Percentiles rank a stretch among this genome's conserved stretches.
phyloP scores from a whole-genome alignment of 331 rosid species.

The Quercus phellos region DNA sequence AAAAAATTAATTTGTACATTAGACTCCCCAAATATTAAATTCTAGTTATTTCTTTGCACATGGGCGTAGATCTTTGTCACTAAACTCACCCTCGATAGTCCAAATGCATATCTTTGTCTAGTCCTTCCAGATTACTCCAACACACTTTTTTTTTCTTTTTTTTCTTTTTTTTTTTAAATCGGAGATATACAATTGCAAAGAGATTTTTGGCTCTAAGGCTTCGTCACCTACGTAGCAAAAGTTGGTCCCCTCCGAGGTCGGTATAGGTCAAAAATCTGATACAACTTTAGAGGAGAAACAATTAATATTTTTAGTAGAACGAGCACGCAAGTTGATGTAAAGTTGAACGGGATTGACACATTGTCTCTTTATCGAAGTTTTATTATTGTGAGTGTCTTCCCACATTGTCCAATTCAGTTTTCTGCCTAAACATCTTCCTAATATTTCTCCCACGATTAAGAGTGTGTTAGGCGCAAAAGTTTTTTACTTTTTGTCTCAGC shows the following conservation, averaged over 20 bases:
- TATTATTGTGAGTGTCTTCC: neutral
- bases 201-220: too few relatives aligned
- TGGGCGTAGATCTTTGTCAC: too few relatives aligned
- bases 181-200: neutral
- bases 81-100: too few relatives aligned
- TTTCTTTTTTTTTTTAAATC: too few relatives aligned
- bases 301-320: neutral
- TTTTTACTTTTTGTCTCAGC: too few relatives aligned
- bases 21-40: too few relatives aligned
- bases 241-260: neutral
- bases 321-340: neutral
- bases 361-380: neutral
- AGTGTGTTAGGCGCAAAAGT: too few relatives aligned
- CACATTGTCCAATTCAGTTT: neutral
- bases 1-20: too few relatives aligned
- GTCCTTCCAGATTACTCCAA: too few relatives aligned
- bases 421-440: neutral
- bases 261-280: conserved; percentile 1
- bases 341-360: neutral
- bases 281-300: neutral
- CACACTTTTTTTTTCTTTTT: too few relatives aligned
- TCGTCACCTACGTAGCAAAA: neutral
- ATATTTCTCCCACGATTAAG: neutral
- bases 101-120: too few relatives aligned
- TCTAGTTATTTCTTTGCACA: too few relatives aligned